Base-by-base conservation (phyloP, 202 grass and related monocot genomes). In the Digitaria exilis region DNA sequence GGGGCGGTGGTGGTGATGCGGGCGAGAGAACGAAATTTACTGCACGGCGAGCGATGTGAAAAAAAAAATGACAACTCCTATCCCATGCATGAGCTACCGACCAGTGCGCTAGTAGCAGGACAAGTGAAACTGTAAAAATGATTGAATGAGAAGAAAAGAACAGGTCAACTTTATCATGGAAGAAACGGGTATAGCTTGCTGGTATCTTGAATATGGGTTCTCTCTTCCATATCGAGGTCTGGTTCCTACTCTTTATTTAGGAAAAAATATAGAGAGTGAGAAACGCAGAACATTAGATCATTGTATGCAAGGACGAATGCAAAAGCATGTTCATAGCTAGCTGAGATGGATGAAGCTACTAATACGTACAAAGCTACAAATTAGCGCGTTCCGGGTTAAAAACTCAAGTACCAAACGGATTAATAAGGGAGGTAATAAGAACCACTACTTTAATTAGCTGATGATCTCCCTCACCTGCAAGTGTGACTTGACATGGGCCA, bases 401-500 rank as follows among this genome's bases (percentile, higher is more conserved):
- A 1, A 1, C 28, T 21, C 37, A 30, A 6, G 5, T 61, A 45
- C 37, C 16, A 2, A 25, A 29, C 13, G 41, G n/a, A n/a, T n/a
- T n/a, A n/a, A 69, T 69, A 31, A 71, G 43, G 44, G 17, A 21
- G 22, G 9, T 55, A 28, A 59, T 18, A 9, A 13, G 25, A 3
- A 29, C 4, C 5, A 21, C 32, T n/a, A 17, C 5, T 61, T 60
- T 45, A n/a, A n/a, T n/a, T n/a, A 48, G 19, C 34, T 0, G 11
- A n/a, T n/a, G n/a, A 58, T n/a, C n/a, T n/a, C n/a, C n/a, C n/a
- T n/a, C n/a, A 97, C 94, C 94, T 97, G 94, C 69, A 97, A 87
- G 64, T 97, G 94, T 72, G 94, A 97, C 72, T 97, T 97, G 82
- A 97, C 94, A 88, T 97, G 94, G 73, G 94, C 94, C 68, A 97